Evolutionary conservation across 2,329 filamentous ascomycete species (phyloP).

Genomic region (Fusarium concolor): DNA sequence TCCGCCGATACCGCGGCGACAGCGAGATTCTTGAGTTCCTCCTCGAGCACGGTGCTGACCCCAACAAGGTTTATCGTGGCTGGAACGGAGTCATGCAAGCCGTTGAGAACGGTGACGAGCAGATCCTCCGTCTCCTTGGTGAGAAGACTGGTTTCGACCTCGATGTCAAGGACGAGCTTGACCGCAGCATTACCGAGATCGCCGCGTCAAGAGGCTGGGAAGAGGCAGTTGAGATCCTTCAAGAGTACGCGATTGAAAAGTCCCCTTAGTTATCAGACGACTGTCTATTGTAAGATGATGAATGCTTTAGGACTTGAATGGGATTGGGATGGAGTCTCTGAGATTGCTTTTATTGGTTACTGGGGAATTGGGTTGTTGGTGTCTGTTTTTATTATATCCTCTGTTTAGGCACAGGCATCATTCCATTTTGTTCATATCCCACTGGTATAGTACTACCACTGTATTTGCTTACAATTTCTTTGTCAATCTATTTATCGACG

Average conservation of each 20-base stretch:
- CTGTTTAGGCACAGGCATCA: constrained; percentile 31
- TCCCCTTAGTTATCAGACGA: constrained; percentile 9
- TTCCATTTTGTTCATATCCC: constrained; percentile 31
- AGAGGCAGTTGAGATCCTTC: constrained; percentile 64
- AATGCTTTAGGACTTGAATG: constrained; percentile 21
- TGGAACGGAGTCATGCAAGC: constrained; percentile 76
- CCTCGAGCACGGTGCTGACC: constrained; percentile 72
- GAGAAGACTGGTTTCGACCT: constrained; percentile 64
- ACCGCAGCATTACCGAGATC: constrained; percentile 67
- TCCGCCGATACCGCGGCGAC: constrained; percentile 68
- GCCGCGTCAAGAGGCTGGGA: constrained; percentile 68
- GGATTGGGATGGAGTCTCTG: constrained; percentile 37
- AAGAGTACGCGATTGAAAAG: constrained; percentile 31
- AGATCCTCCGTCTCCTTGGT: constrained; percentile 64
- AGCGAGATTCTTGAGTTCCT: constrained; percentile 72
- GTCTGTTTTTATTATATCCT: constrained; percentile 33
- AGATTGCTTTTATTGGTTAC: constrained; percentile 25
- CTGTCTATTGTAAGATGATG: constrained; percentile 36
- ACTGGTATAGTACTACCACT: constrained; percentile 18
- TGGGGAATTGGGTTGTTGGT: constrained; percentile 20
- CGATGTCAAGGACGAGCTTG: constrained; percentile 64
- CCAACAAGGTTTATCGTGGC: constrained; percentile 74
- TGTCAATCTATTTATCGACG: constrained; percentile 28
- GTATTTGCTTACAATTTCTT: constrained; percentile 29
- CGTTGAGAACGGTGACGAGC: constrained; percentile 70